Base-by-base conservation (phyloP, 2,329 filamentous ascomycete species). In the Thermomyces lanuginosus region DNA sequence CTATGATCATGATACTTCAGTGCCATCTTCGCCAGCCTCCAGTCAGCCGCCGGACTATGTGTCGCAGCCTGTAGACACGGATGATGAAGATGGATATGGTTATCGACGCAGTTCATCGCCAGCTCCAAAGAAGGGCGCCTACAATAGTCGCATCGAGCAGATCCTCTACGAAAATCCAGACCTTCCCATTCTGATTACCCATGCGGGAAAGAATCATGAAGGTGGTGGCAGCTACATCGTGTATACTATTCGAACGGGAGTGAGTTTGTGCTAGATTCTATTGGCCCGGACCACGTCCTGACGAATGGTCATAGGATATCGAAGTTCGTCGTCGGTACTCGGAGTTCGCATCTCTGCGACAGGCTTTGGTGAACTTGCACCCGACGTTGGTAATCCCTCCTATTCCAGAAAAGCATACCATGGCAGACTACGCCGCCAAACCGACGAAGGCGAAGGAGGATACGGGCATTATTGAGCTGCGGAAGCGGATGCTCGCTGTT, bases 401-500 rank as follows among this genome's bases (percentile, higher is more conserved):
- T 3, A 98, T 98, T 44, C 89, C 89, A 12, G 91, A 98, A 58
- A 98, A 98, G 55, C 89, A 98, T 53, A 89, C 83, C 23, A 92
- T 98, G 77, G 86, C 86, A 34, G 89, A 98, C 52, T 98, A 98
- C 48, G 89, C 89, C 9, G 84, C 91, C 15, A 95, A 92, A 43
- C 89, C 91, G 2, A 98, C 89, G 19, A 93, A 86, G 44, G 91
- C 91, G 10, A 98, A 93, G 52, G 86, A 98, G 53, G 91, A 98
- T 49, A 76, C 83, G 31, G 80, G 86, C 34, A 98, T 95, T 23
- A 98, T 98, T 37, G 89, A 98, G 47, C 61, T 95, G 38, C 72
- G 89, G 33, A 95, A 95, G 61, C 79, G 89, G 43, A 98, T 98
- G 89, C 55, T 98, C 28, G 78, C 79, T 4, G 89, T 95, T 0